phyloP scores from a whole-genome alignment of 495 filamentous ascomycete species.

The Penicillium pancosmium region DNA sequence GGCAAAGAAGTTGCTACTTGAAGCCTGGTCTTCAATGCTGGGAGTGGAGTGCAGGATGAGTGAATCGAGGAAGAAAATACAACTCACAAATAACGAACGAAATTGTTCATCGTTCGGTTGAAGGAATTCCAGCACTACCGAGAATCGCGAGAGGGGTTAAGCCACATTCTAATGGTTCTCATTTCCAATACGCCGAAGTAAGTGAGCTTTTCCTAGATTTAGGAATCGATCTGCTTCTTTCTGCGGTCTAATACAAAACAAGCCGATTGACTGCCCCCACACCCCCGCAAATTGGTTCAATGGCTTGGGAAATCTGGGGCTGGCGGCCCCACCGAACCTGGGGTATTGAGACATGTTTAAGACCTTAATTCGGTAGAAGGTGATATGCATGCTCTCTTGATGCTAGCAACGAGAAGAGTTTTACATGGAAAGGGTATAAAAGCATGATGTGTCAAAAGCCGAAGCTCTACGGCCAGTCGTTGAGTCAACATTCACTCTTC shows the following conservation, averaged over 20 bases:
- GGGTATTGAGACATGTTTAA: background rate
- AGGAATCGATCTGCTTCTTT: background rate
- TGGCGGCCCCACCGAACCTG: constrained; percentile 8
- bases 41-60: background rate
- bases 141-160: background rate
- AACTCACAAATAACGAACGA: background rate
- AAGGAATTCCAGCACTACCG: background rate
- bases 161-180: background rate
- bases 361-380: background rate
- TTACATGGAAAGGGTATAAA: too few species aligned
- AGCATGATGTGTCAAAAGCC: too few species aligned
- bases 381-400: too few species aligned
- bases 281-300: constrained; percentile 11
- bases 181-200: background rate
- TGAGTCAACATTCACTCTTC: too few species aligned
- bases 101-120: background rate
- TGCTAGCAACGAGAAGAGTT: too few species aligned
- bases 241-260: background rate
- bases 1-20: background rate
- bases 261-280: constrained; percentile 1
- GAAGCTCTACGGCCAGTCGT: too few species aligned
- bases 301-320: constrained; percentile 9
- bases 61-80: background rate
- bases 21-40: background rate
- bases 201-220: background rate